Base-by-base conservation (phyloP, 2,329 filamentous ascomycete species). In the Chaetomiaceae sp. region DNA sequence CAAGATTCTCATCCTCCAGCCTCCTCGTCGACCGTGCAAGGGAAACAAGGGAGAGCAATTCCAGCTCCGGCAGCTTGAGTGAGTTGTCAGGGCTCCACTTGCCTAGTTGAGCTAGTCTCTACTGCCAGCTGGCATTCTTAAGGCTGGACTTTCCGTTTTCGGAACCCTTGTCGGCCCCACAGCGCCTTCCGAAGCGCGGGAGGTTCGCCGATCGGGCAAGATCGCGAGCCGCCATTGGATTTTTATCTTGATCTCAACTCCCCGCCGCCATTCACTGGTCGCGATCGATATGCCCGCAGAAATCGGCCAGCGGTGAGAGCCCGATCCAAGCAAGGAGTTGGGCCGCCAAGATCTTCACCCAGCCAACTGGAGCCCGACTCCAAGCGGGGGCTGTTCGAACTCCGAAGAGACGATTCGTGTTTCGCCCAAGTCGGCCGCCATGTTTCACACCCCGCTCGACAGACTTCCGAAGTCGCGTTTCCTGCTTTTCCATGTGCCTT, bases 121-220 rank as follows among this genome's bases (percentile, higher is more conserved):
- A 31, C 27, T 31, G 27, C 3, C 27, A 11, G 27, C 5, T 31
- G 25, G 9, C 27, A 31, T 6, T 7, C 27, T n/a, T 12, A 31
- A 27, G 8, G 15, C 6, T 12, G 23, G 19, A 8, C 29, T 48
- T n/a, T 23, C 46, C 17, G 36, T 20, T 31, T 42, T 33, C 4
- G 27, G 27, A 6, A 19, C 25, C 38, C 46, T n/a, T 33, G 34
- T 15, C 34, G 4, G 22, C 12, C 17, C 34, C 43, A 29, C 31
- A 40, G 22, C 34, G 48, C 23, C 37, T 52, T 25, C 17, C 23
- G 38, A 22, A 29, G 20, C 11, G 40, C 37, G n/a, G 31, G 27
- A 27, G 44, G 51, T 51, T 45, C 51, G 40, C 29, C 51, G 47
- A 57, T 54, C 47, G 22, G 45, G 39, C 9, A 20, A 12, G 43